These are phyloP conservation scores for Bipolaris gigantea DNA, from an alignment of 2,329 filamentous ascomycete genomes.

Conservation along the genomic window DNA sequence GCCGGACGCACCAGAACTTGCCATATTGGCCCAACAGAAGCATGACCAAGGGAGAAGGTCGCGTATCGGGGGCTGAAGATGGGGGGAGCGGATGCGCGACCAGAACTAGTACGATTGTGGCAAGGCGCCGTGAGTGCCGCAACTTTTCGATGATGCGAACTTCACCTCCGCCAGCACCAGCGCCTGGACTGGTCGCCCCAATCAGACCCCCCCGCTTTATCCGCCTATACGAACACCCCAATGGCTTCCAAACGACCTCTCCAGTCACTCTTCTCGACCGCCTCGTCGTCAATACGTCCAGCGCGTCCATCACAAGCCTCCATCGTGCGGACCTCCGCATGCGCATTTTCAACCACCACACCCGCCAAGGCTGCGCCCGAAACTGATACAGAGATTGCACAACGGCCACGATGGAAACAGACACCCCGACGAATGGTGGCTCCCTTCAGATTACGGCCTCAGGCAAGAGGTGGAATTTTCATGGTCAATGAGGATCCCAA, in stretches of 20 bases:
- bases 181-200: slow-evolving; percentile 10
- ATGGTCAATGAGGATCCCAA: slow-evolving; percentile 74
- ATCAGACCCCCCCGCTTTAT: slow-evolving; percentile 18
- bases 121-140: slow-evolving; percentile 25
- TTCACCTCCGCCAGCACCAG: slow-evolving; percentile 19
- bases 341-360: slow-evolving; percentile 38
- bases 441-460: slow-evolving; percentile 58
- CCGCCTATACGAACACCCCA: slow-evolving; percentile 21
- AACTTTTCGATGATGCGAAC: slow-evolving; percentile 36
- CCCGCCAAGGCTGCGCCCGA: slow-evolving; percentile 25
- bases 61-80: slow-evolving; percentile 14
- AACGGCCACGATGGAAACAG: slow-evolving; percentile 54
- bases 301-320: slow-evolving; percentile 26
- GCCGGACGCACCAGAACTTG: slow-evolving; percentile 22
- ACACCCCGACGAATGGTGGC: slow-evolving; percentile 53
- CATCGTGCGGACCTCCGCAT: slow-evolving; percentile 41
- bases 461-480: slow-evolving; percentile 62
- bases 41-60: slow-evolving; percentile 8
- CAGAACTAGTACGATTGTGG: slow-evolving; percentile 15
- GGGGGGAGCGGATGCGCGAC: slow-evolving; percentile 21
- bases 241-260: slow-evolving; percentile 55
- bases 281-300: slow-evolving; percentile 31
- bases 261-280: slow-evolving; percentile 34
- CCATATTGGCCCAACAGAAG: slow-evolving; percentile 26
- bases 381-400: slow-evolving; percentile 37